These are phyloP conservation scores for Malus asiatica DNA, from an alignment of 306 rosid species.

Conservation along the genomic window DNA sequence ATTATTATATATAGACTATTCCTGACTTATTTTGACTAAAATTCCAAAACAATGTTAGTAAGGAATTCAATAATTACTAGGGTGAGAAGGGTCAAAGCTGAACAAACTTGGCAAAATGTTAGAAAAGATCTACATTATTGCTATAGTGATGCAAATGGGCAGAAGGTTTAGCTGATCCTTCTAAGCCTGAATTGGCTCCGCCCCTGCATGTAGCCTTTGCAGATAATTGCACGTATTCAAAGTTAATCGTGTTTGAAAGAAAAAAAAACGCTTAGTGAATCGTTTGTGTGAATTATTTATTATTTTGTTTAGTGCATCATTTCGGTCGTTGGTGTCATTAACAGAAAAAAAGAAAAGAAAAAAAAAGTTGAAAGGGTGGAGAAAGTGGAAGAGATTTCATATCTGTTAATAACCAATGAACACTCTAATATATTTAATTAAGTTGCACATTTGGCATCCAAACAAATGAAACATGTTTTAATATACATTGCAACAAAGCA, in stretches of 20 bases:
- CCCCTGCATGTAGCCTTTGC: too few species aligned
- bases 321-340: not conserved
- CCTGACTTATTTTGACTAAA: too few species aligned
- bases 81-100: too few species aligned
- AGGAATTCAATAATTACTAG: too few species aligned
- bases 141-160: too few species aligned
- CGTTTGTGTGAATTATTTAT: not conserved
- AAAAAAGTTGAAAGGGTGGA: not conserved
- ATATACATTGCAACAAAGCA: not conserved
- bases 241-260: not conserved
- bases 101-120: too few species aligned
- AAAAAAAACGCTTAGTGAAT: slow-evolving; percentile 3
- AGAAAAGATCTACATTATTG: too few species aligned
- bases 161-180: too few species aligned
- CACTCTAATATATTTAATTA: not conserved
- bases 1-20: too few species aligned
- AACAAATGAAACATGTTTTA: slow-evolving; percentile 2
- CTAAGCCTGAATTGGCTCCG: too few species aligned
- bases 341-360: not conserved
- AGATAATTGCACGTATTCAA: not conserved
- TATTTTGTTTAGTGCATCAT: not conserved
- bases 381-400: slow-evolving; percentile 7
- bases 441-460: not conserved
- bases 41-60: too few species aligned
- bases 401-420: not conserved